Evolutionary conservation across 345 rosid species (phyloP), one percentile per base, ranked within the genome.

Genomic region (Diplotaxis tenuifolia): DNA sequence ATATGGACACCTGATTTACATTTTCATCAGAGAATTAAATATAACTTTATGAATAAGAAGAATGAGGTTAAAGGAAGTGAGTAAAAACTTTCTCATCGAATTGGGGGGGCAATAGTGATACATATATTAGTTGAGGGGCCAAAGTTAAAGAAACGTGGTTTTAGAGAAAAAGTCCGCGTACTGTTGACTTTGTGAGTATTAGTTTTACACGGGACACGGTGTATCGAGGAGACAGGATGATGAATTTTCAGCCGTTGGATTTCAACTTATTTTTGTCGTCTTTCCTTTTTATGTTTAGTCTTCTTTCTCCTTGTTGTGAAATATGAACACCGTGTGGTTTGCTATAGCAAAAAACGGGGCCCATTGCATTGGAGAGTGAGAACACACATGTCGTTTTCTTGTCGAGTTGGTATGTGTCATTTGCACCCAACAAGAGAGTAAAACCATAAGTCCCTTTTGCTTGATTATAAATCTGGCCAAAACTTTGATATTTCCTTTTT

Each of bases 351-450:
- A 77, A 77, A 77, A 77, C 80, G 31, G 80, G 76, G 72, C 18
- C 73, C 80, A 65, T 66, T 77, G 63, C 62, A 29, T 42, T 8
- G 47, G 36, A 66, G 77, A 20, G 52, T 59, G 72, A 77, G 40
- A 77, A 60, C 73, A 65, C 72, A 77, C 76, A 65, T 77, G 80
- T 77, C 80, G 42, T 71, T 77, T 52, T 77, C 80, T 2, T 71
- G 76, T 77, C 58, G 76, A 77, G 80, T 77, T 77, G 80, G 76
- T 77, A 77, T 77, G 73, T 71, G 80, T 77, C 76, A 52, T 52
- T 66, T 72, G 73, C 73, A 77, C 3, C 68, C 72, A 77, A 77
- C 80, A 66, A 77, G 80, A 77, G 52, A 20, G 64, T 77, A 5
- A 38, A 77, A 71, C 73, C 76, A 65, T 52, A 65, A 77, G 80